Conservation (phyloP, 2,329 filamentous ascomycete genomes). For the Stachybotrys elegans region DNA sequence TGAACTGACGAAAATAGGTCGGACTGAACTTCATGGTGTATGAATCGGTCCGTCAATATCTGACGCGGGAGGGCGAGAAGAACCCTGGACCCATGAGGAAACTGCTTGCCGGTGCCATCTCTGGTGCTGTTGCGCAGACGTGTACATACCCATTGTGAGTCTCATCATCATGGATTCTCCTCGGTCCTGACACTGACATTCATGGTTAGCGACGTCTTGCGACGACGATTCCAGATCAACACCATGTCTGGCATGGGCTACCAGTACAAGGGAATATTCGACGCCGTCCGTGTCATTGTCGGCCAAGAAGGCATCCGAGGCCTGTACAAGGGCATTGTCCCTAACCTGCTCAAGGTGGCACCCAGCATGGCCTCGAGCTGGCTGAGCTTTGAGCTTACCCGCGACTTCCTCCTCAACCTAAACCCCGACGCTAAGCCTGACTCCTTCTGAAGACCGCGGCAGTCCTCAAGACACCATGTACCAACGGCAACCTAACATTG, state of each 20-base stretch:
- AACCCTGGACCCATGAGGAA: constrained; percentile 78
- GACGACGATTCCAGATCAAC: constrained; percentile 95
- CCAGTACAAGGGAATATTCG: constrained; percentile 81
- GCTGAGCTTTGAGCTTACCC: constrained; percentile 92
- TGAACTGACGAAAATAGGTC: too few relatives aligned
- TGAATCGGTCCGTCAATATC: constrained; percentile 75
- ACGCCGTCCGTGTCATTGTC: constrained; percentile 78
- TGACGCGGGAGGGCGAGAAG: constrained; percentile 83
- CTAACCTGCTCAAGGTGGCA: constrained; percentile 93
- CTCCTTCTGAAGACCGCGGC: too few relatives aligned
- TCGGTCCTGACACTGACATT: constrained; percentile 17
- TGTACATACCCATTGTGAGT: constrained; percentile 94
- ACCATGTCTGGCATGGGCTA: constrained; percentile 99
- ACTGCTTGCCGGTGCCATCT: constrained; percentile 82
- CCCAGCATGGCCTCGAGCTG: constrained; percentile 98
- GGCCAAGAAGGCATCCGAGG: constrained; percentile 77
- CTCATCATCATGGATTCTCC: background rate
- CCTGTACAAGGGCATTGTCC: constrained; percentile 92
- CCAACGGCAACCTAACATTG: constrained; percentile 1
- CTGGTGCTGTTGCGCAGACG: constrained; percentile 93
- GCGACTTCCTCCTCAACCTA: constrained; percentile 73
- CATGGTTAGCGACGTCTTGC: constrained; percentile 70
- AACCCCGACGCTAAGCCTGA: constrained; percentile 35
- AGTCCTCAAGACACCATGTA: too few relatives aligned
- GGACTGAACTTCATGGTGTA: constrained; percentile 99